Base-by-base conservation (phyloP, 768 basidiomycete species). In the Hemileccinum rubropunctum region DNA sequence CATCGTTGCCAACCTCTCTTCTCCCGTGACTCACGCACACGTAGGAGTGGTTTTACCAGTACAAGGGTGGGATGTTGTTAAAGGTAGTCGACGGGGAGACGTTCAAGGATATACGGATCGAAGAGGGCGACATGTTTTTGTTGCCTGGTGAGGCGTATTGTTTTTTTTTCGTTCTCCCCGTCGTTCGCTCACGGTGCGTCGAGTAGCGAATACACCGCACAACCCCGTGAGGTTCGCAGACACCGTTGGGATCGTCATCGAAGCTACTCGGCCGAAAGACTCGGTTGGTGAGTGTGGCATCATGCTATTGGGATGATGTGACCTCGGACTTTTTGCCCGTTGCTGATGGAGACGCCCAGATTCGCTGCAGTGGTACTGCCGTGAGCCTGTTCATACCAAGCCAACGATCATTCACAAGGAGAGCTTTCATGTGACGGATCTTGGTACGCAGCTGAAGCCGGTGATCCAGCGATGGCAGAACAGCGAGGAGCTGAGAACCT, bases 1-100 rank as follows among this genome's bases (percentile, higher is more conserved):
- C 5, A 14, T 14, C 15, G 3, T 28, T 8, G 23, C 21, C 3
- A 2, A 12, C 14, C 14, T 55, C 28, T 28, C 21, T 32, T 2
- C 13, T 3, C 17, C 34, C 6, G 3, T 26, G n/a, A n/a, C n/a
- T n/a, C n/a, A n/a, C n/a, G n/a, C n/a, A 6, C 38, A 35, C 37
- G 11, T 13, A 92, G 88, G 95, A 98, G 70, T 98, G 94, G 95
- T 98, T 98, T 70, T 98, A 94, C 70, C 95, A 99, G 65, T 77
- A 95, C 74, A 93, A 94, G 67, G 95, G 95, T 3, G 82, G 79
- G 2, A 98, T 98, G 94, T 73, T 91, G 2, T n/a, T n/a, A n/a
- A 84, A 89, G 52, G 85, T 91, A 1, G 86, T 97, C 14, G 90
- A 92, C 43, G 89, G 82, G 7, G 83, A 80, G 10, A 72, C 74